Evolutionary conservation across 768 basidiomycete species (phyloP), one percentile per base, ranked within the genome.

Genomic region (Agaricus blazei): DNA sequence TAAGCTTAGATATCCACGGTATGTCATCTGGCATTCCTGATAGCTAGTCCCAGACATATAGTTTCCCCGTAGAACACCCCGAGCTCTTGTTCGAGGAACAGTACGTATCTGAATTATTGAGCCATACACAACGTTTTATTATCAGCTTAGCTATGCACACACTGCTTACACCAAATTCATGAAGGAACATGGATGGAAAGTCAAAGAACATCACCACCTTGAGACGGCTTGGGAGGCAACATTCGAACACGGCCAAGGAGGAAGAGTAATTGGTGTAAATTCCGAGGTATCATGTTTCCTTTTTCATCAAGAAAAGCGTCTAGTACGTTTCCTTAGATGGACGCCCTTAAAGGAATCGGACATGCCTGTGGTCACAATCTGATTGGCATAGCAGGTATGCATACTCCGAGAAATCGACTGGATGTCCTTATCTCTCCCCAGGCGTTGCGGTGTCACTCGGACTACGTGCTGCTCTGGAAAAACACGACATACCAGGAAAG

Each of bases 321-420:
- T 4, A 19, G 24, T 9, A 49, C 26, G 4, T 2, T 19, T 15
- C n/a, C 19, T 3, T 56, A 81, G 79, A 84, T 85, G 83, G 83
- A 85, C 53, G 85, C 85, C 1, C 70, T 87, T 28, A 71, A 72
- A 54, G 75, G 79, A 0, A 73, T 85, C 37, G 83, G 87, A 0
- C 87, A 88, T 59, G 87, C 85, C 1, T 92, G 90, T 62, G 90
- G 90, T 2, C 90, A 93, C 64, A 92, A 92, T 61, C 72, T 93
- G 47, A 92, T 93, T 50, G 89, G 86, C 1, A 87, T 91, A 24
- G 70, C 74, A 19, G 75, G 74, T 69, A 58, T 19, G 61, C 23
- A 47, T 43, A 9, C 24, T 50, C 3, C 11, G n/a, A 7, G 37
- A 26, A 5, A 24, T 19, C 19, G 19, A 19, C 19, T 1, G 19